Percentiles rank a stretch among this genome's conserved stretches.
Conservation (phyloP, 495 filamentous ascomycete species). For the Penicillium riverlandense region DNA sequence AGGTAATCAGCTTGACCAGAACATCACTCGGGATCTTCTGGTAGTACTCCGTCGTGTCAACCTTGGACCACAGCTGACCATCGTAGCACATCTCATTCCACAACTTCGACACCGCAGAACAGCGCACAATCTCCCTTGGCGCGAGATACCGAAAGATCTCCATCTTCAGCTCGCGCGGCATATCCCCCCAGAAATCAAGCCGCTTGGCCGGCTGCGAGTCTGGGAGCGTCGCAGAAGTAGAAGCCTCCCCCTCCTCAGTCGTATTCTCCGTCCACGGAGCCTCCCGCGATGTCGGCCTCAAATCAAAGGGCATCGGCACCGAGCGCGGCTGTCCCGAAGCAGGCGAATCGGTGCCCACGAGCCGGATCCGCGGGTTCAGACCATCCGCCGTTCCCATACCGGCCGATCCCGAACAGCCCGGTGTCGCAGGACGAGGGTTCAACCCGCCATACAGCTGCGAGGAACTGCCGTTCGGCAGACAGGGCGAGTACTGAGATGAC, state of each 20-base stretch:
- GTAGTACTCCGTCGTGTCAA: constrained; percentile 86
- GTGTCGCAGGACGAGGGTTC: constrained; percentile 49
- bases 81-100: constrained; percentile 90
- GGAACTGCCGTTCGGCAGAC: constrained; percentile 43
- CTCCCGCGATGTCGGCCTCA: constrained; percentile 43
- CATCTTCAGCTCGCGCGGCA: constrained; percentile 79
- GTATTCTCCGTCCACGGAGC: constrained; percentile 22
- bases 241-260: constrained; percentile 24
- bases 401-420: constrained; percentile 46
- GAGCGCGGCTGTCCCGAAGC: constrained; percentile 25
- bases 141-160: constrained; percentile 67
- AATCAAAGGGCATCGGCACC: constrained; percentile 58
- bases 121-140: constrained; percentile 77
- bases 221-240: constrained; percentile 5
- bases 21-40: constrained; percentile 74
- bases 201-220: constrained; percentile 28
- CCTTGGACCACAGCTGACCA: constrained; percentile 81
- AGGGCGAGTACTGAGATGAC: constrained; percentile 52
- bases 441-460: constrained; percentile 56
- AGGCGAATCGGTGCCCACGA: constrained; percentile 34
- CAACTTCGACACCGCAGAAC: constrained; percentile 68
- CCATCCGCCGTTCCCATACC: constrained; percentile 18
- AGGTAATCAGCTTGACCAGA: constrained; percentile 75
- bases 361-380: constrained; percentile 42
- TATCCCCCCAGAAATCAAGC: constrained; percentile 70